These are phyloP conservation scores for Aspergillus puulaauensis DNA, from an alignment of 2,329 filamentous ascomycete species.

Conservation along the genomic window DNA sequence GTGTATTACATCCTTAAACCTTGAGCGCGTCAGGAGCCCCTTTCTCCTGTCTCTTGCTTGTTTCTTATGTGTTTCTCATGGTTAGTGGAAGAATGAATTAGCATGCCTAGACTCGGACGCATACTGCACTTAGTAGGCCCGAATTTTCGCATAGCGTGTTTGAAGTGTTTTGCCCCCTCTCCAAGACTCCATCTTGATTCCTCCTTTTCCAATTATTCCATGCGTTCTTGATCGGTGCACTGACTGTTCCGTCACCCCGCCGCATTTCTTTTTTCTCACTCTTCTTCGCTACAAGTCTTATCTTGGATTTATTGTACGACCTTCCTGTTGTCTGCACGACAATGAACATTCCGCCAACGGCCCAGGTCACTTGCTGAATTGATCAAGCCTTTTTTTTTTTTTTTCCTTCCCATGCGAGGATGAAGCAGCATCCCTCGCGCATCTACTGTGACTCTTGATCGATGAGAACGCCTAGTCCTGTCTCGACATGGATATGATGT, in stretches of 20 bases:
- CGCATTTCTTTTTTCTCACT: constrained; percentile 13
- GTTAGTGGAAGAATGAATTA: constrained; percentile 1
- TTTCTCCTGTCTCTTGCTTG: background rate
- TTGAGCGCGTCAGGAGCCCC: background rate
- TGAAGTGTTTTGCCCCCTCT: constrained; percentile 3
- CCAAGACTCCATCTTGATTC: background rate
- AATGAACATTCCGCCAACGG: constrained; percentile 12
- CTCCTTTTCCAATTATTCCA: constrained; percentile 1
- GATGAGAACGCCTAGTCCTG: constrained; percentile 15
- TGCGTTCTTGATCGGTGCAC: constrained; percentile 2
- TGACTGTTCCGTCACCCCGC: background rate
- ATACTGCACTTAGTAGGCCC: background rate
- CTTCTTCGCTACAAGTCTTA: constrained; percentile 10
- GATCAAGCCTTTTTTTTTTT: background rate
- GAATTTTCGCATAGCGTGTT: constrained; percentile 6
- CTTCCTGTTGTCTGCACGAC: constrained; percentile 11
- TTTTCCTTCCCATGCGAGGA: constrained; percentile 21
- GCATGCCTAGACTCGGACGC: background rate
- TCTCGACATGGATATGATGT: constrained; percentile 31
- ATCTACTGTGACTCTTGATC: constrained; percentile 14
- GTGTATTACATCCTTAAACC: background rate
- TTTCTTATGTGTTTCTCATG: background rate
- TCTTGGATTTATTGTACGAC: constrained; percentile 8
- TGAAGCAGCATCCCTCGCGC: constrained; percentile 18
- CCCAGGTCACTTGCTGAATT: constrained; percentile 6